Evolutionary conservation across 1,139 yeast species (phyloP), one percentile per base, ranked within the genome.

Genomic region (Pneumocystis sp.): DNA sequence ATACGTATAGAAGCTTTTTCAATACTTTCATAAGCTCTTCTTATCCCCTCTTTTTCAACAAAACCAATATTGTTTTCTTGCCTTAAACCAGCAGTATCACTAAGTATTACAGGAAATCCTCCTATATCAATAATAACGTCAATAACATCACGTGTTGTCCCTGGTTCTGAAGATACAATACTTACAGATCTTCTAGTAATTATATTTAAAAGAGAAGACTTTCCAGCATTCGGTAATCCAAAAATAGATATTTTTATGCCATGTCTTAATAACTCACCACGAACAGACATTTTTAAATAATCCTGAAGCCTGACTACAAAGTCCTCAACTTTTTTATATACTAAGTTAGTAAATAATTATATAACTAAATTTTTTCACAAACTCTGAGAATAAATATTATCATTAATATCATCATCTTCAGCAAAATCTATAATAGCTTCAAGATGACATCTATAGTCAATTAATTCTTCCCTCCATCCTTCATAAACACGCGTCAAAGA

Each of bases 191-290:
- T 83, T 67, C 85, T 82, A 0, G 93, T 89, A 17, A 93, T 76
- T 15, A 76, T 72, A 71, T 95, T 93, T 63, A 93, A 75, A 17
- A 93, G 76, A 0, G 96, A 88, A 1, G 97, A 90, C 73, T 93
- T 93, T 0, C 99, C 99, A 0, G 96, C 97, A 74, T 93, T 93
- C 0, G 98, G 97, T 3, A 96, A 95, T 0, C 98, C 99, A 29
- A 91, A 70, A 29, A 93, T 76, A 0, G 86, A 84, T 59, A 91
- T 73, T 68, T 83, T 83, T 60, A 93, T 83, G 0, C 99, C 99
- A 35, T 81, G 79, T 62, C 86, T 74, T 25, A 93, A 75, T 0
- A 91, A 77, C 69, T 85, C 87, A 0, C 95, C 83, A 63, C 84
- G 76, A 61, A 80, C 77, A 3, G 85, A 83, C 68, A 79, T 82